A percentile compares a stretch with the other conserved stretches of the same genome.
Conservation (phyloP, 2,329 filamentous ascomycete genomes). For the Aspergillus sp. region DNA sequence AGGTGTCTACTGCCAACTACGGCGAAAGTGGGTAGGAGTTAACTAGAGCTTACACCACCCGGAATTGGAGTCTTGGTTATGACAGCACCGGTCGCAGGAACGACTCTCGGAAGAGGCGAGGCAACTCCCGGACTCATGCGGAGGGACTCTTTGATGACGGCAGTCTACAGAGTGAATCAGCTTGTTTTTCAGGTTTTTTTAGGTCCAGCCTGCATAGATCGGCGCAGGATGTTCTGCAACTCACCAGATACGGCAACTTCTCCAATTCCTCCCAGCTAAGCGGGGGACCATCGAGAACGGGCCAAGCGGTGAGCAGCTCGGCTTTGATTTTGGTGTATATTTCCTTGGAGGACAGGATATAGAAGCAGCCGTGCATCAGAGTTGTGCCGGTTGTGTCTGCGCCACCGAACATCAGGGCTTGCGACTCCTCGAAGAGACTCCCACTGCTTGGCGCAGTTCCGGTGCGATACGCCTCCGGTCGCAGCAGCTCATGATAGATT, state of each 20-base stretch:
- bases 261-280: background rate
- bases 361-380: slow-evolving; percentile 6
- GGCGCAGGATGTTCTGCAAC: background rate
- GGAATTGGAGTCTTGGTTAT: background rate
- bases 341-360: background rate
- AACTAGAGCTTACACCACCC: slow-evolving; percentile 1
- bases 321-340: background rate
- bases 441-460: background rate
- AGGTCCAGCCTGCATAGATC: background rate
- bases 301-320: background rate
- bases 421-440: slow-evolving; percentile 7
- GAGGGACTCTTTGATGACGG: slow-evolving; percentile 6
- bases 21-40: background rate
- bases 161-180: background rate
- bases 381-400: slow-evolving; percentile 3
- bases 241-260: slow-evolving; percentile 8
- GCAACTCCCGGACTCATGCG: slow-evolving; percentile 8
- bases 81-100: background rate
- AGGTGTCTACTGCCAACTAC: too few species aligned
- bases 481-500: slow-evolving; percentile 7
- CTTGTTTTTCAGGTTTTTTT: background rate
- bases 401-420: slow-evolving; percentile 7
- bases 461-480: slow-evolving; percentile 2
- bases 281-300: background rate
- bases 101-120: background rate